Base-by-base conservation (phyloP, 2,329 filamentous ascomycete species). In the Orbilia brochopaga region DNA sequence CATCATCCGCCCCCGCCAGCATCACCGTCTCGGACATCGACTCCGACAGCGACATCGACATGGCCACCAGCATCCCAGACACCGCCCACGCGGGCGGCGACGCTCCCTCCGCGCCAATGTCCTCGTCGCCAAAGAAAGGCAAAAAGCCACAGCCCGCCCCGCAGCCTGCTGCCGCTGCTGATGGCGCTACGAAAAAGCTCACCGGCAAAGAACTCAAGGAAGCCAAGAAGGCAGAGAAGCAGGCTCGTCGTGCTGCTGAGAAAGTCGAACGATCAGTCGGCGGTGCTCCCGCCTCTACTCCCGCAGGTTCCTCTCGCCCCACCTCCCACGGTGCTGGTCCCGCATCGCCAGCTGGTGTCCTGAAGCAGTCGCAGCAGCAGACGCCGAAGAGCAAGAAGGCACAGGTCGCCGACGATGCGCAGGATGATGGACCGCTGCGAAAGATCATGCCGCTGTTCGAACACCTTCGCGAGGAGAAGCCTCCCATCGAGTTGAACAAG, bases 221-320 rank as follows among this genome's bases (percentile, higher is more conserved):
- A 77, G 88, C 87, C 79, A 89, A 89, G 73, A 93, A 96, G 79
- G 92, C 91, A 32, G 93, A 97, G 79, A 97, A 97, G 82, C 89
- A 90, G 58, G 92, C 92, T 52, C 85, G 91, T 73, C 85, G 93
- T 81, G 91, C 90, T 54, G 87, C 87, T 77, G 86, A 84, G 77
- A 91, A 88, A 78, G 82, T 82, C 30, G 82, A 83, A 2, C 84
- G 85, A 73, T 78, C 78, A 30, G 80, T 82, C 1, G 80, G 79
- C 19, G 81, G 81, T 10, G 78, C 80, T 74, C 75, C 79, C 59
- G 75, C 79, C 62, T 42, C 58, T 42, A 17, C 58, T 15, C 15
- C 52, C 23, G 15, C 53, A 1, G 24, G 51, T 50, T 35, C 30
- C 74, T 80, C 77, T 8, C 27, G 27, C 27, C 27, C 80, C 74